These are phyloP conservation scores for Phytophthora sp. DNA, from an alignment of 352 stramenopile species.

Conservation along the genomic window DNA sequence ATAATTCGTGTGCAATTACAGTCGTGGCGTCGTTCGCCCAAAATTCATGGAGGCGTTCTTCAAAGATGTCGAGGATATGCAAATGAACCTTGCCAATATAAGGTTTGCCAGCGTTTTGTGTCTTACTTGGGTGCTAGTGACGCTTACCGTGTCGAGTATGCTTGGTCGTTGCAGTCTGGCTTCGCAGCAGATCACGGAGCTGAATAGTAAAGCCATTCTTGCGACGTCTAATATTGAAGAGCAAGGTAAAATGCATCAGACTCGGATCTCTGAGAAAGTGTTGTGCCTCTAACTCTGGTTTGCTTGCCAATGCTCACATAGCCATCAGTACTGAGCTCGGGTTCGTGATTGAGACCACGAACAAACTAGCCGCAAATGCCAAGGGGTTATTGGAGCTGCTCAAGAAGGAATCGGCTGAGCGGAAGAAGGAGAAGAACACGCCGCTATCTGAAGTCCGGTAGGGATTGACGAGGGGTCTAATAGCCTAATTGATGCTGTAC, in stretches of 20 bases:
- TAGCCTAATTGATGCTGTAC: not conserved
- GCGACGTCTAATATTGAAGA: slow-evolving; percentile 95
- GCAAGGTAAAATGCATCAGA: slow-evolving; percentile 44
- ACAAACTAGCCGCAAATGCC: slow-evolving; percentile 90
- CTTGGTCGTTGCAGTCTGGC: slow-evolving; percentile 52
- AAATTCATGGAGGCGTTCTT: slow-evolving; percentile 97
- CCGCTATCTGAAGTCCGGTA: slow-evolving; percentile 74
- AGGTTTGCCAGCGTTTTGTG: slow-evolving; percentile 37
- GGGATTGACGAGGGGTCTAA: not conserved
- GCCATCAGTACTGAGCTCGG: slow-evolving; percentile 92
- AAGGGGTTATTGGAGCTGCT: slow-evolving; percentile 90
- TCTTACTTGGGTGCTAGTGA: not conserved
- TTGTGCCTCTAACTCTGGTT: not conserved
- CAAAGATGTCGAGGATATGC: slow-evolving; percentile 95
- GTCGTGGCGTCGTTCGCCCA: slow-evolving; percentile 59
- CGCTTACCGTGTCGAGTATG: not conserved
- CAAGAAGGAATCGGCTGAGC: slow-evolving; percentile 95
- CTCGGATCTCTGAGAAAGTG: no score
- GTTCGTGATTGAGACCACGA: slow-evolving; percentile 92
- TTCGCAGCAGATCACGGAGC: slow-evolving; percentile 91
- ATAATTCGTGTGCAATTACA: slow-evolving; percentile 24
- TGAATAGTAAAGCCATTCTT: slow-evolving; percentile 94
- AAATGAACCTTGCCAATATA: slow-evolving; percentile 93
- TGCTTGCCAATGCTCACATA: slow-evolving; percentile 11
- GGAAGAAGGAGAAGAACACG: slow-evolving; percentile 91